Evolutionary conservation across 805 yeast species (phyloP), one percentile per base, ranked within the genome.

Genomic region (Kluyveromyces starmeri): DNA sequence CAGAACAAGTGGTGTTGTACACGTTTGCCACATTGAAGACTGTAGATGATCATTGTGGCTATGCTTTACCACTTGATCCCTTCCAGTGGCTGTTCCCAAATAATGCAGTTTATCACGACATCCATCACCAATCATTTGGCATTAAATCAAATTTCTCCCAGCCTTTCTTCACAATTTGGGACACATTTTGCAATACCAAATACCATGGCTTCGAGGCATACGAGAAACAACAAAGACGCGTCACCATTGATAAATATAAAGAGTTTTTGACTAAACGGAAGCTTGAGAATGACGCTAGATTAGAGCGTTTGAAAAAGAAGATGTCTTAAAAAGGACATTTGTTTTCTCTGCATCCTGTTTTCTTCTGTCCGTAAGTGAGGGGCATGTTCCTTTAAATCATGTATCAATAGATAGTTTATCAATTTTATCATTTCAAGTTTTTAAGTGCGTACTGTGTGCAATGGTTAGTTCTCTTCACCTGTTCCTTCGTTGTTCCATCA

Each of bases 41-140:
- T 1, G 95, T 92, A 32, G 97, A 92, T 57, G 98, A 92, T 58
- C 98, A 92, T 61, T 92, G 97, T 59, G 98, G 98, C n/a, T 92
- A 89, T 59, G 76, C 88, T 19, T 66, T 92, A 37, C 97, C 97
- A 11, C 82, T 66, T 57, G 98, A 92, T 59, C 76, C 88, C 15
- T 82, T 92, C 69, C 98, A 92, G 66, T 54, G 75, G 27, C 37
- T 89, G 15, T 92, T 92, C 72, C 97, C 96, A 43, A 92, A 92
- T 64, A 86, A 92, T 55, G 82, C 97, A 10, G 81, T 86, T 20
- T 92, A 86, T 59, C 98, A 92, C 53, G 98, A 92, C 61, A 88
- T 92, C 47, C 98, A 92, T 57, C 98, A 92, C 61, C 98, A 92
- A 67, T 76, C 75, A 49, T 92, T 89, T 68, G 98, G 98, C 24